Evolutionary conservation across 2,329 filamentous ascomycete species (phyloP).

Genomic region (Aphanocladium album): DNA sequence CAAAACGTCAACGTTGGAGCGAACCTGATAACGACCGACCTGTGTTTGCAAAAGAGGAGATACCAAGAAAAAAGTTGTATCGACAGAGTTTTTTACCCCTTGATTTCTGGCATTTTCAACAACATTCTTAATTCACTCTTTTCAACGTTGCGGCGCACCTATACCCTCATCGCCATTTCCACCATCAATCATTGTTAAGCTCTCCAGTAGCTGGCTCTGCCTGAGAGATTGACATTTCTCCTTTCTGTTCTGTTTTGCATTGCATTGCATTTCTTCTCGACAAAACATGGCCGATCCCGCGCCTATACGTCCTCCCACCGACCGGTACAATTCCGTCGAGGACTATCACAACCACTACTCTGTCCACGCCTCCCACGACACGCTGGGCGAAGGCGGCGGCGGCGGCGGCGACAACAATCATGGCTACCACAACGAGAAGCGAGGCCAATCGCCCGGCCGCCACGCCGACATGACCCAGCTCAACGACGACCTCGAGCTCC

Average conservation of each 20-base stretch:
- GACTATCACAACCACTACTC: slow-evolving; percentile 21
- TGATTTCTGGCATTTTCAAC: background rate
- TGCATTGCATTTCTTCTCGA: too few relatives aligned
- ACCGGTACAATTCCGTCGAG: slow-evolving; percentile 14
- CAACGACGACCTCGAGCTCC: slow-evolving; percentile 45
- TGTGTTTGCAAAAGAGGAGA: background rate
- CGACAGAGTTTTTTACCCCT: background rate
- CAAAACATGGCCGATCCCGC: slow-evolving; percentile 8
- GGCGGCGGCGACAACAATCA: slow-evolving; percentile 17
- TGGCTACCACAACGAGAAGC: slow-evolving; percentile 16
- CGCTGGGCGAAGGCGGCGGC: slow-evolving; percentile 18
- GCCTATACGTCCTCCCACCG: slow-evolving; percentile 6
- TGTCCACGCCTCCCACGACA: slow-evolving; percentile 24
- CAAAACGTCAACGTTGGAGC: background rate
- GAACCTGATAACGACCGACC: background rate
- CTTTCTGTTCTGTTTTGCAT: background rate
- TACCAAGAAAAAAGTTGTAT: background rate
- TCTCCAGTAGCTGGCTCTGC: background rate
- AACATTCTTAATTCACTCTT: background rate
- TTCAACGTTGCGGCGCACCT: background rate
- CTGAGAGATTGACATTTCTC: background rate
- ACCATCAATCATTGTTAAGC: background rate
- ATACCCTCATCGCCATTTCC: background rate
- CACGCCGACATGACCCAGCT: slow-evolving; percentile 34
- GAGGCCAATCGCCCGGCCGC: slow-evolving; percentile 20